These are phyloP conservation scores for Dipodascus albidus DNA, from an alignment of 805 yeast genomes.

Conservation along the genomic window DNA sequence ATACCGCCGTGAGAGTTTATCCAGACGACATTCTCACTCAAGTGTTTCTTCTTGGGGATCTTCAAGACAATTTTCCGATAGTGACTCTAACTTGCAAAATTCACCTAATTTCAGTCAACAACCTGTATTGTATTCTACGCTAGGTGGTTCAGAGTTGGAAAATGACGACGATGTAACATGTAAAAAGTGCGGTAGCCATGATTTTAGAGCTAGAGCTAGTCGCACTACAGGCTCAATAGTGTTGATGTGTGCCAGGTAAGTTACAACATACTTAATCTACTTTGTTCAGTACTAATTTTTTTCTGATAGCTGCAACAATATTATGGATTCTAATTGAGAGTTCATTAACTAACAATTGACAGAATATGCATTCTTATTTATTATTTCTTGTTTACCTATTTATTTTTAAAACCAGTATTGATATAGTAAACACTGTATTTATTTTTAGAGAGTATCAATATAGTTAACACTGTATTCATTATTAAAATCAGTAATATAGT, in stretches of 20 bases:
- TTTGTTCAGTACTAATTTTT: not conserved
- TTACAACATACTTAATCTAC: not conserved
- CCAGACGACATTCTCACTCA: not conserved
- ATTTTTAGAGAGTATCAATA: no score
- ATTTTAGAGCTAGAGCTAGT: not conserved
- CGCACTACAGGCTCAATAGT: not conserved
- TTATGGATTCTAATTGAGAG: no score
- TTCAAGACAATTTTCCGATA: not conserved
- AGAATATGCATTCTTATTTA: no score
- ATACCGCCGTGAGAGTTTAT: not conserved
- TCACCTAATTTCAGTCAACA: not conserved
- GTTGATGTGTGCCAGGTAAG: constrained; percentile 1
- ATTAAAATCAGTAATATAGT: no score
- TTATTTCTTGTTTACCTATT: no score
- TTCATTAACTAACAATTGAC: no score
- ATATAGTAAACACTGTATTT: no score
- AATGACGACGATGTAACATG: not conserved
- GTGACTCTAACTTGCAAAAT: not conserved
- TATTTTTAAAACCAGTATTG: no score
- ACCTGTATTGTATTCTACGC: not conserved
- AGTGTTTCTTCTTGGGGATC: not conserved
- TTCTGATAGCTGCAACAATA: not conserved
- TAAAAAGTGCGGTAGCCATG: not conserved
- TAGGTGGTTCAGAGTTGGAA: not conserved
- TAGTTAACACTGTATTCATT: no score